Evolutionary conservation across 1,284 basidiomycete genomes (phyloP).

Genomic region (Mycena citricolor): DNA sequence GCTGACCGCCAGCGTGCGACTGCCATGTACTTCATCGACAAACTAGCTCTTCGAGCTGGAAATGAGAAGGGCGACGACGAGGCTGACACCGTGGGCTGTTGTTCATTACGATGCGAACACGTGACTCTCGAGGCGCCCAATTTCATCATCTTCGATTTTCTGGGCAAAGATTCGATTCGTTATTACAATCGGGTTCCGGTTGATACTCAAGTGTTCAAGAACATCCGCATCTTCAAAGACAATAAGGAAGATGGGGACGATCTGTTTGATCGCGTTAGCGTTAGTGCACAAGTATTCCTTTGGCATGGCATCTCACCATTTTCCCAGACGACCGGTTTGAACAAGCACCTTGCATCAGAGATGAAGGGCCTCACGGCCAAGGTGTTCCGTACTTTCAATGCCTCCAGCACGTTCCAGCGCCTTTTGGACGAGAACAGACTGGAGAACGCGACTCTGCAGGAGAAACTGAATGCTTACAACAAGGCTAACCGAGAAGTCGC

Average conservation of each 20-base stretch:
- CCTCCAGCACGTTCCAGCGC: conserved; percentile 90
- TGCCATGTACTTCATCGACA: conserved; percentile 97
- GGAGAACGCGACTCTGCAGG: conserved; percentile 73
- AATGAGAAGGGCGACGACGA: conserved; percentile 99
- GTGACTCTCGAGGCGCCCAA: conserved; percentile 87
- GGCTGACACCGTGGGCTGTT: conserved; percentile 96
- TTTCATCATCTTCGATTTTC: conserved; percentile 89
- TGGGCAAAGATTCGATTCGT: conserved; percentile 97
- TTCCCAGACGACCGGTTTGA: conserved; percentile 74
- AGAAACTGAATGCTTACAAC: conserved; percentile 95
- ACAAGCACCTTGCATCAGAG: conserved; percentile 87
- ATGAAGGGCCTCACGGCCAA: conserved; percentile 98
- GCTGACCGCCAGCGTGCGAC: conserved; percentile 91
- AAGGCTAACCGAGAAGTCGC: conserved; percentile 94
- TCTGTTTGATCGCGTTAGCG: conserved; percentile 91
- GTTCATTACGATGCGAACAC: conserved; percentile 92
- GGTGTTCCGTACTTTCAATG: conserved; percentile 99
- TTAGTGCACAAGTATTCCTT: conserved; percentile 39
- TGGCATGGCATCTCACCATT: conserved; percentile 2
- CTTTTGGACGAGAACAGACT: conserved; percentile 80
- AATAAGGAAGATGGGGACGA: conserved; percentile 88
- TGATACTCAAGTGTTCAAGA: conserved; percentile 87
- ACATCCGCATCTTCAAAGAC: conserved; percentile 86
- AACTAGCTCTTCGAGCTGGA: conserved; percentile 91
- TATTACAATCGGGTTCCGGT: conserved; percentile 91